Evolutionary conservation across 2,329 filamentous ascomycete species (phyloP).

Genomic region (Arthroderma sp.): DNA sequence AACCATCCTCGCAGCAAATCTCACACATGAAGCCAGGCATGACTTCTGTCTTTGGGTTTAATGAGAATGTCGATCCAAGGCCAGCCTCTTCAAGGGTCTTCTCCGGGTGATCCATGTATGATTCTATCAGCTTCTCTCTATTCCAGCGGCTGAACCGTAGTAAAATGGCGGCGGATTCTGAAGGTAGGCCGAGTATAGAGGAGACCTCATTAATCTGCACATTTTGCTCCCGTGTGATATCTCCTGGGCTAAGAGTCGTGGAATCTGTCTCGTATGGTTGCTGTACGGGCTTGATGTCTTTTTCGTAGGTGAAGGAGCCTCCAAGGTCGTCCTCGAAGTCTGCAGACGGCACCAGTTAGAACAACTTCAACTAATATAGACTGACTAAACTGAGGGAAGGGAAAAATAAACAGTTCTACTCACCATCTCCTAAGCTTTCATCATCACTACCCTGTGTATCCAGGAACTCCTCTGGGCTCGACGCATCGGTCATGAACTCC

Average conservation of each 20-base stretch:
- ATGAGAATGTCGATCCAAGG: conserved; percentile 52
- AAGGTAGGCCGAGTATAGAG: conserved; percentile 75
- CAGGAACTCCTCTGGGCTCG: conserved; percentile 57
- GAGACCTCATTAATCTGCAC: conserved; percentile 81
- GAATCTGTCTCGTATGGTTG: conserved; percentile 74
- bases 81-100: conserved; percentile 75
- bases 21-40: conserved; percentile 76
- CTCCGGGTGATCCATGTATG: conserved; percentile 83
- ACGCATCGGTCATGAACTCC: conserved; percentile 75
- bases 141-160: conserved; percentile 89
- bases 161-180: conserved; percentile 82
- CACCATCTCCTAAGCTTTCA: conserved; percentile 37
- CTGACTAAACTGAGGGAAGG: background rate
- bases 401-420: background rate
- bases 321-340: conserved; percentile 50
- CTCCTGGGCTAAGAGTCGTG: conserved; percentile 64
- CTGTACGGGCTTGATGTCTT: conserved; percentile 59
- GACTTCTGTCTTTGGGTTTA: conserved; percentile 55
- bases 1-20: conserved; percentile 87
- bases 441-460: conserved; percentile 61
- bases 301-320: conserved; percentile 53
- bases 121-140: conserved; percentile 84
- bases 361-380: background rate
- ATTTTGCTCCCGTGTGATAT: conserved; percentile 77
- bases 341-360: conserved; percentile 2